Conservation (phyloP, 805 yeast genomes). For the Saccharomycopsis capsularis region DNA sequence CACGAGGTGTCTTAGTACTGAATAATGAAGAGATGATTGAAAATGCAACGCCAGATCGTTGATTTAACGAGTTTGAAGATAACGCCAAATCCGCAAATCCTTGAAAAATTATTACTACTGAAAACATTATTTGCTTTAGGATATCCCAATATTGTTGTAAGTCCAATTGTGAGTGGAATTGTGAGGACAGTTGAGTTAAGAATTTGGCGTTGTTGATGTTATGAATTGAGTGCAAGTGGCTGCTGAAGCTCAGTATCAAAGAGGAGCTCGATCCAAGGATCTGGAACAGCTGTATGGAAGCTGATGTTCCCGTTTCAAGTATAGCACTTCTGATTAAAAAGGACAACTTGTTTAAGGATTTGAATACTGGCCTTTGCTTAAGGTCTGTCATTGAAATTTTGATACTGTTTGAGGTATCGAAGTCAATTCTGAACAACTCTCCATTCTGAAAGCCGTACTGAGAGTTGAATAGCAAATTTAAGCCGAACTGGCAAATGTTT, state of each 20-base stretch:
- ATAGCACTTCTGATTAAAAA: conserved; percentile 4
- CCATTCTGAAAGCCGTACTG: conserved; percentile 6
- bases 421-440: background rate
- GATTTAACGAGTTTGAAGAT: background rate
- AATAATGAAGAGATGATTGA: background rate
- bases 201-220: too few relatives aligned
- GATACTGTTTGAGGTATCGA: too few relatives aligned
- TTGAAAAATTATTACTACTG: conserved; percentile 22
- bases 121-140: conserved; percentile 19
- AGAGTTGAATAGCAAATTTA: conserved; percentile 7
- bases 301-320: background rate
- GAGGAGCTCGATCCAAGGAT: background rate
- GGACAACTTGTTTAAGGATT: conserved; percentile 9
- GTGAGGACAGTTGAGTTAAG: too few relatives aligned
- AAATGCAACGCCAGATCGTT: too few relatives aligned
- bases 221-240: too few relatives aligned
- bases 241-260: too few relatives aligned
- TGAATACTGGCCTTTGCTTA: conserved; percentile 9
- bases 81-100: conserved; percentile 15
- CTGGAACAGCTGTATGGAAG: background rate
- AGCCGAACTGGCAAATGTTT: conserved; percentile 3
- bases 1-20: background rate
- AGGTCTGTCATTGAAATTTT: too few relatives aligned
- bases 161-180: too few relatives aligned
- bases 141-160: conserved; percentile 7